phyloP scores from a whole-genome alignment of 768 basidiomycete genomes.

The Leccinum sublutescens region DNA sequence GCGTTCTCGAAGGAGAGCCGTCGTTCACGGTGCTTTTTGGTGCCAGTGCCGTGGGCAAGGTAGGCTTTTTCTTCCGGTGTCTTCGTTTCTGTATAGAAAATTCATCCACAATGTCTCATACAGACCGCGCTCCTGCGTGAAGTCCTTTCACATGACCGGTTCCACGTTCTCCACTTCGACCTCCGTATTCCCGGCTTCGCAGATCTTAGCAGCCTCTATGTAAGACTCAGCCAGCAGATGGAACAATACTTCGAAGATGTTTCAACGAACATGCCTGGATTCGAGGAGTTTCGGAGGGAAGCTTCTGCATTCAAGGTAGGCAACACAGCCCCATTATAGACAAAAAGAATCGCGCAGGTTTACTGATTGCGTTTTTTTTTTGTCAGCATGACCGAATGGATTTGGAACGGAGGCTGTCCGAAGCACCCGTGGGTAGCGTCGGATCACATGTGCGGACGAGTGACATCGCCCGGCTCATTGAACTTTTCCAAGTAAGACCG shows the following conservation, averaged over 20 bases:
- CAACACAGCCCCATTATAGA: not conserved
- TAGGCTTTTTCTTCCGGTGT: slow-evolving; percentile 19
- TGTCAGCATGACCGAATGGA: slow-evolving; percentile 71
- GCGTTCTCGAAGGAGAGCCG: slow-evolving; percentile 63
- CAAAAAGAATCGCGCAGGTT: not conserved
- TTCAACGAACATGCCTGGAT: slow-evolving; percentile 55
- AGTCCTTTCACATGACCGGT: slow-evolving; percentile 63
- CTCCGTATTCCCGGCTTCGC: slow-evolving; percentile 83
- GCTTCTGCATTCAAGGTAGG: slow-evolving; percentile 76
- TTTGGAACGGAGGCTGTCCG: slow-evolving; percentile 60
- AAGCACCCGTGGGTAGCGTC: slow-evolving; percentile 40
- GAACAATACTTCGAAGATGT: slow-evolving; percentile 75
- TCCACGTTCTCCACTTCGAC: slow-evolving; percentile 83
- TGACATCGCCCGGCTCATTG: slow-evolving; percentile 82
- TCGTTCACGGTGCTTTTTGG: slow-evolving; percentile 81
- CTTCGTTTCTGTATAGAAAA: not conserved
- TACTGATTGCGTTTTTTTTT: slow-evolving; percentile 5
- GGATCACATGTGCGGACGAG: slow-evolving; percentile 64
- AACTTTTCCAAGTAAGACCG: slow-evolving; percentile 65
- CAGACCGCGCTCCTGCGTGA: slow-evolving; percentile 79
- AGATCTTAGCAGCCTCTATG: slow-evolving; percentile 74
- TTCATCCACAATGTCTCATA: not conserved
- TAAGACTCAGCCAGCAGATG: slow-evolving; percentile 76
- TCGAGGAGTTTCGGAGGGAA: slow-evolving; percentile 71
- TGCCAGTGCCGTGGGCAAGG: slow-evolving; percentile 81